These are phyloP conservation scores for Epichloe gansuensis DNA, from an alignment of 2,329 filamentous ascomycete species.

Conservation along the genomic window DNA sequence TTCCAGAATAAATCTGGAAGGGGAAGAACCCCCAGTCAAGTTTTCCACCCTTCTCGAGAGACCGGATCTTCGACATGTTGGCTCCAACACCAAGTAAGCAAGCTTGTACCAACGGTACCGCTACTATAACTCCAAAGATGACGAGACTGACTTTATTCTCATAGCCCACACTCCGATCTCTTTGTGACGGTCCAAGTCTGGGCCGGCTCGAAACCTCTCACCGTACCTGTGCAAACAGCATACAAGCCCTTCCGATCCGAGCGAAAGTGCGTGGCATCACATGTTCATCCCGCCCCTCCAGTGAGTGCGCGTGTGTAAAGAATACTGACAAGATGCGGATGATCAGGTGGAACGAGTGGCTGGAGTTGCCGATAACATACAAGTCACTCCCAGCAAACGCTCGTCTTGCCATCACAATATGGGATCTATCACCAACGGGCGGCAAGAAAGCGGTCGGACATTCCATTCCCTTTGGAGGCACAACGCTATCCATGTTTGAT, in stretches of 20 bases:
- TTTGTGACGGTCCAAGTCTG: conserved; percentile 90
- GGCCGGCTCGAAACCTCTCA: conserved; percentile 89
- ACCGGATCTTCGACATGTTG: conserved; percentile 73
- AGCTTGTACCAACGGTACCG: conserved; percentile 1
- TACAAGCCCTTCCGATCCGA: conserved; percentile 81
- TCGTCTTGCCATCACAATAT: conserved; percentile 82
- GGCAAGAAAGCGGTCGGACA: conserved; percentile 58
- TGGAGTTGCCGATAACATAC: conserved; percentile 74
- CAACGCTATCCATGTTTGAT: conserved; percentile 85
- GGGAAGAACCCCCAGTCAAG: conserved; percentile 28
- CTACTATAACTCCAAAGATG: not conserved
- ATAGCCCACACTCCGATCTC: conserved; percentile 69
- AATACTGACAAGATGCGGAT: not conserved
- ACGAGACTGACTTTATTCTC: conserved; percentile 13
- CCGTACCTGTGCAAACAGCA: conserved; percentile 79
- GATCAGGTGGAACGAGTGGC: conserved; percentile 89
- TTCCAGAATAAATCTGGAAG: conserved; percentile 34
- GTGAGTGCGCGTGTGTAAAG: not conserved
- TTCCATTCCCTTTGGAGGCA: conserved; percentile 85
- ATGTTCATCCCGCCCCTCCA: not conserved
- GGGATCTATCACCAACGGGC: conserved; percentile 80
- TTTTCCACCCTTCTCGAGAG: conserved; percentile 62
- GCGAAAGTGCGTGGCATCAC: conserved; percentile 34
- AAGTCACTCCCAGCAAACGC: conserved; percentile 69
- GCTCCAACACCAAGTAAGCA: conserved; percentile 63